Percentiles rank a stretch among this genome's conserved stretches.
phyloP scores from a whole-genome alignment of 345 rosid species.

The Bruguiera sexangula region DNA sequence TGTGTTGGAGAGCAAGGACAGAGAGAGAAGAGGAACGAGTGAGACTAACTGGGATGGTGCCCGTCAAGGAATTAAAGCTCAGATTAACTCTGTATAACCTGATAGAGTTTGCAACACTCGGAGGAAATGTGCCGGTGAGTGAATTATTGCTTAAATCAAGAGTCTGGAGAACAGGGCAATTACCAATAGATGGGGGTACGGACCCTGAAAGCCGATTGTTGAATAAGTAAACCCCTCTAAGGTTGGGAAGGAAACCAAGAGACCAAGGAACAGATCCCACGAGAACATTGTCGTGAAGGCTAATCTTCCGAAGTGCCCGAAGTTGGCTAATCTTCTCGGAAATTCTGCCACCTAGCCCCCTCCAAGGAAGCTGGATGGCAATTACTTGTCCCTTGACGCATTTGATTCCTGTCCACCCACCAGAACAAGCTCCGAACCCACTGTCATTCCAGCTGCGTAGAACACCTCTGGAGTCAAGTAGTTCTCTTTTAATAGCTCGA shows the following conservation, averaged over 20 bases:
- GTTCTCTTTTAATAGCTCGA: slow-evolving; percentile 61
- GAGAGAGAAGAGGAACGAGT: slow-evolving; percentile 46
- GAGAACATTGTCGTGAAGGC: slow-evolving; percentile 75
- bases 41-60: slow-evolving; percentile 44
- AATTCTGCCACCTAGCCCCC: slow-evolving; percentile 69
- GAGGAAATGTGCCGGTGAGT: slow-evolving; percentile 57
- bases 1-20: slow-evolving; percentile 54
- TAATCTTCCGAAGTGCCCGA: slow-evolving; percentile 58
- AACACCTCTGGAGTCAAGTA: slow-evolving; percentile 58
- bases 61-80: slow-evolving; percentile 57
- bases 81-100: slow-evolving; percentile 59
- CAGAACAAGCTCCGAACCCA: slow-evolving; percentile 65
- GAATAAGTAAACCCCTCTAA: slow-evolving; percentile 81
- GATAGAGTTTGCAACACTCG: slow-evolving; percentile 62
- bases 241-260: slow-evolving; percentile 67
- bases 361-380: slow-evolving; percentile 91
- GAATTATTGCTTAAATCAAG: slow-evolving; percentile 54
- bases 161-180: slow-evolving; percentile 21
- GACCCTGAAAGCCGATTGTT: slow-evolving; percentile 86
- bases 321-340: slow-evolving; percentile 87
- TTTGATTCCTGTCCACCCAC: slow-evolving; percentile 87
- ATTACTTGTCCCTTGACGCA: slow-evolving; percentile 80
- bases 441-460: slow-evolving; percentile 73
- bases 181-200: slow-evolving; percentile 28
- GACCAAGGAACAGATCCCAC: slow-evolving; percentile 68